phyloP scores from a whole-genome alignment of 495 filamentous ascomycete species.

The Hamigera avellanea region DNA sequence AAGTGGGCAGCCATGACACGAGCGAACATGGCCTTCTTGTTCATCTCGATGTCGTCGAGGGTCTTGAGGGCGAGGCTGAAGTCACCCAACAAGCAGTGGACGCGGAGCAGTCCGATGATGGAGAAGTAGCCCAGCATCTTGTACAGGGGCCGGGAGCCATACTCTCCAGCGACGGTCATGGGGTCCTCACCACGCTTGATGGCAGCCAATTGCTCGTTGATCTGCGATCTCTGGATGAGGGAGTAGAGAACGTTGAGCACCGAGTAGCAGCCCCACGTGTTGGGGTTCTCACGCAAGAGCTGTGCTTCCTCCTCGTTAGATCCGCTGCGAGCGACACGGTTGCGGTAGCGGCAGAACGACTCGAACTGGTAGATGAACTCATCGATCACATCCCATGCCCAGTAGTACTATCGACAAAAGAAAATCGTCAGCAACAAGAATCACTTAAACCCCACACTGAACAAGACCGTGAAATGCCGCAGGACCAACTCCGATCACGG shows the following conservation, averaged over 20 bases:
- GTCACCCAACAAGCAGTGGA: conserved; percentile 93
- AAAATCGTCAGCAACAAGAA: not conserved
- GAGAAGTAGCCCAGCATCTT: conserved; percentile 99
- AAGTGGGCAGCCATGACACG: conserved; percentile 99
- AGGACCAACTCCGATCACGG: no score
- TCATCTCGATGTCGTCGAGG: conserved; percentile 96
- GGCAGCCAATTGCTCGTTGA: conserved; percentile 88
- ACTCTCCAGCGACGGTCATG: conserved; percentile 75
- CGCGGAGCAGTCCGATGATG: conserved; percentile 90
- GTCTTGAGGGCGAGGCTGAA: conserved; percentile 98
- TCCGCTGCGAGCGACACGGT: conserved; percentile 74
- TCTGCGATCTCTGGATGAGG: conserved; percentile 93
- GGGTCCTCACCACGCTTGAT: conserved; percentile 91
- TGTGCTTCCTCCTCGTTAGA: conserved; percentile 81
- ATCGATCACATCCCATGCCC: conserved; percentile 99
- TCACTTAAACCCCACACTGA: no score
- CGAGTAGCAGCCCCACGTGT: conserved; percentile 99
- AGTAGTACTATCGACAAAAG: conserved; percentile 64
- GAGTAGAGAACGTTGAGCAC: conserved; percentile 99
- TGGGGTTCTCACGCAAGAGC: conserved; percentile 88
- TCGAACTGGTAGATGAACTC: conserved; percentile 99
- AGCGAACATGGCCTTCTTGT: conserved; percentile 99
- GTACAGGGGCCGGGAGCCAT: conserved; percentile 85
- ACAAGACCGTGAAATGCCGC: no score
- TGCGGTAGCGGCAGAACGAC: conserved; percentile 93